phyloP scores from a whole-genome alignment of 257 asterid species.

The Lantana camara region DNA sequence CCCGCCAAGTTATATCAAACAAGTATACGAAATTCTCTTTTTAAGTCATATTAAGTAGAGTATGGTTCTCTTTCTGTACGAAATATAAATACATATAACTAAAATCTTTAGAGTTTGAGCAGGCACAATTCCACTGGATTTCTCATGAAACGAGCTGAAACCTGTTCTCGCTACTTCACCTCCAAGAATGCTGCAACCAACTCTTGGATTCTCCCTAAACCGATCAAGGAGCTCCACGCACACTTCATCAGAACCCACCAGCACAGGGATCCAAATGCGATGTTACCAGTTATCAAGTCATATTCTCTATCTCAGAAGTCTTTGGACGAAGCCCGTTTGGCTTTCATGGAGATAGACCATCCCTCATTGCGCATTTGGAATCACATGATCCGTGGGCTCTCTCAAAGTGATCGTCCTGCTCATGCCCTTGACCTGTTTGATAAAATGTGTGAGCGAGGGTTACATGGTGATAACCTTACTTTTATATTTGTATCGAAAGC shows the following conservation, averaged over 20 bases:
- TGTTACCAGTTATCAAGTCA: constrained; percentile 44
- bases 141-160: constrained; percentile 30
- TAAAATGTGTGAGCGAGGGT: constrained; percentile 42
- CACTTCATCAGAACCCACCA: constrained; percentile 40
- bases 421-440: constrained; percentile 42
- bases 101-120: too few relatives aligned
- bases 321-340: constrained; percentile 31
- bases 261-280: constrained; percentile 32
- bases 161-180: constrained; percentile 30
- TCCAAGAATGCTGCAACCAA: constrained; percentile 15
- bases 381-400: constrained; percentile 41
- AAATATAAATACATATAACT: too few relatives aligned
- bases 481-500: constrained; percentile 41
- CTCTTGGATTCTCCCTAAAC: constrained; percentile 13
- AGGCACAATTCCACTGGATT: constrained; percentile 12
- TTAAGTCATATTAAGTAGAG: too few relatives aligned
- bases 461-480: constrained; percentile 47
- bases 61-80: too few relatives aligned
- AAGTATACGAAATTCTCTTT: too few relatives aligned
- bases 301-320: constrained; percentile 38
- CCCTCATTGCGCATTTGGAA: constrained; percentile 48
- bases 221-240: constrained; percentile 42
- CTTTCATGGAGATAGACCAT: constrained; percentile 27
- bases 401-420: constrained; percentile 29
- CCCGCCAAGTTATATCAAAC: too few relatives aligned